Evolutionary conservation across 352 stramenopile species (phyloP), one percentile per base, ranked within the genome.

Genomic region (Phytophthora aleatoria): DNA sequence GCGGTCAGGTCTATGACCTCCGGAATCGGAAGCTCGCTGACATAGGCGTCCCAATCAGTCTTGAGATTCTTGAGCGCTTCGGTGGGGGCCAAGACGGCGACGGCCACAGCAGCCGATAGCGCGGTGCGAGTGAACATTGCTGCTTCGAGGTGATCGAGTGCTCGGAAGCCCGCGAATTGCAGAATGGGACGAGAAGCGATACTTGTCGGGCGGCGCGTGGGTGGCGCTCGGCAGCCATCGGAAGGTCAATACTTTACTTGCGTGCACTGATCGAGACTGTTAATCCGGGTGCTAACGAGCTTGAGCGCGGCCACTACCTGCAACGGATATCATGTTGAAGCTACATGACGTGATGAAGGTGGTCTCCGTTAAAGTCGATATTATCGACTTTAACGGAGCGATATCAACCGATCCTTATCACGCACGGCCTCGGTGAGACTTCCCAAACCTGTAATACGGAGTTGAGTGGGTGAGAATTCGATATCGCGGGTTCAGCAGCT

Each of bases 41-140:
- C 68, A 47, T 77, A 84, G 51, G 73, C 69, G 35, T 77, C 69
- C 71, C 71, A 84, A 48, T 79, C 64, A 15, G 61, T 76, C 53
- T 81, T 81, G 57, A 84, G 67, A 36, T 76, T 64, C 8, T 36
- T 67, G 12, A 74, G 45, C 1, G 71, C 67, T 27, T 71, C 50
- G 31, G 28, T 49, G 16, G 60, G 39, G 10, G 43, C 15, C 36
- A 67, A 50, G 26, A 59, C 52, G 49, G 50, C 45, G 45, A 71
- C 48, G 5, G 53, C 53, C 42, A 64, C 52, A 52, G 54, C 54
- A 36, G 61, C 49, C 43, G 61, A 67, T 20, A 69, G 42, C 6
- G 52, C 48, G 3, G 55, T 20, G 38, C 48, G 52, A 35, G 48
- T 43, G 41, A 65, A 39, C 63, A 71, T 71, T 45, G 44, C 30